A percentile compares a stretch with the other conserved stretches of the same genome.
Conservation (phyloP, 2,329 filamentous ascomycete species). For the Colletotrichum ledebouriae region DNA sequence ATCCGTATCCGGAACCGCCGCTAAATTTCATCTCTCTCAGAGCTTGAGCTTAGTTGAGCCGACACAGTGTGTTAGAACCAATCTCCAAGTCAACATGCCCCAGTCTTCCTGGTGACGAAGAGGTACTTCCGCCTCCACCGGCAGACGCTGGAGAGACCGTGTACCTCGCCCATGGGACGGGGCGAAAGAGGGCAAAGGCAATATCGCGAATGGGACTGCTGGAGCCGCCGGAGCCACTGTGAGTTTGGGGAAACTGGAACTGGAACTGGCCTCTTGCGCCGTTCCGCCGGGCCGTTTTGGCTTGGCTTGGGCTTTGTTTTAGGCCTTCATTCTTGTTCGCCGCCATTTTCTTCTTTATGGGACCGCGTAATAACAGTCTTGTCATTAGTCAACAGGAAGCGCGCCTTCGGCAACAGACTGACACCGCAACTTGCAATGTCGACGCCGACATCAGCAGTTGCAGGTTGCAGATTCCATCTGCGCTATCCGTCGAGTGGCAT, state of each 20-base stretch:
- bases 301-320: too few relatives aligned
- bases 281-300: too few relatives aligned
- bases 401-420: conserved; percentile 6
- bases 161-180: not conserved
- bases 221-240: conserved; percentile 6
- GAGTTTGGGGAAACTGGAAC: conserved; percentile 20
- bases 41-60: conserved; percentile 3
- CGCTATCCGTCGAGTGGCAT: not conserved
- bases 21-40: conserved; percentile 13
- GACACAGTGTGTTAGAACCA: not conserved
- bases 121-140: conserved; percentile 7
- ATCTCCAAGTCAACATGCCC: too few relatives aligned
- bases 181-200: conserved; percentile 6
- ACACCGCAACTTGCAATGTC: conserved; percentile 11
- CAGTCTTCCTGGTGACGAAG: not conserved
- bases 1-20: conserved; percentile 30
- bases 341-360: conserved; percentile 15
- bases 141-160: not conserved
- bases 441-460: conserved; percentile 1
- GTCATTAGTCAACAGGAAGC: conserved; percentile 23
- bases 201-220: conserved; percentile 10
- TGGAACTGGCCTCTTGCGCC: not conserved
- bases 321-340: not conserved
- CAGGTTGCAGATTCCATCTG: not conserved
- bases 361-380: conserved; percentile 27